phyloP scores from a whole-genome alignment of 305 asterid species.

The Striga hermonthica region DNA sequence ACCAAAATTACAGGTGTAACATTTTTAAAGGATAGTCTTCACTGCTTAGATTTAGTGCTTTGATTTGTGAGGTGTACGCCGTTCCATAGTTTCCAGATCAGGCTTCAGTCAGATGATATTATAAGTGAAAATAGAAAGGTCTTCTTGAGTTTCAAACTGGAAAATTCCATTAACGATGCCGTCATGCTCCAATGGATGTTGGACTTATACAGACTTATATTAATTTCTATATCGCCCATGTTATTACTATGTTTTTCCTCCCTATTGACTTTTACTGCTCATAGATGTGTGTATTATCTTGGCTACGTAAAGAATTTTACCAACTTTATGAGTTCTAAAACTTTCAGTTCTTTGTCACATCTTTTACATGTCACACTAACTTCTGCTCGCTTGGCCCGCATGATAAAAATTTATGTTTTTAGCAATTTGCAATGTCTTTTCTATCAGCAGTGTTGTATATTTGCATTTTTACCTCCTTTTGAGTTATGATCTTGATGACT shows the following conservation, averaged over 20 bases:
- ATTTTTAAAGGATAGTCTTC: background rate
- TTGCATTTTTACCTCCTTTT: constrained; percentile 19
- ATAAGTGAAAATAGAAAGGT: background rate
- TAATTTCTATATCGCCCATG: background rate
- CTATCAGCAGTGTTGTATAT: constrained; percentile 10
- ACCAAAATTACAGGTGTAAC: background rate
- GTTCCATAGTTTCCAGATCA: constrained; percentile 4
- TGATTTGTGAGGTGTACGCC: constrained; percentile 14
- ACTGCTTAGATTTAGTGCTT: constrained; percentile 24
- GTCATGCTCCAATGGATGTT: constrained; percentile 1
- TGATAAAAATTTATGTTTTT: constrained; percentile 7
- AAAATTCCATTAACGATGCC: constrained; percentile 1
- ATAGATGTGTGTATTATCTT: background rate
- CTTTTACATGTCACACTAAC: background rate
- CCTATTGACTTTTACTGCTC: background rate
- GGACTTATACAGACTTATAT: constrained; percentile 9
- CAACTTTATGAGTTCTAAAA: constrained; percentile 4
- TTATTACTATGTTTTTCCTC: background rate
- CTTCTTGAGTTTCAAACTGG: constrained; percentile 1
- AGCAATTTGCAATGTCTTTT: constrained; percentile 18
- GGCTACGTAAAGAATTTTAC: constrained; percentile 4
- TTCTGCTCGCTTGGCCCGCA: constrained; percentile 22
- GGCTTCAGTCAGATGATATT: background rate
- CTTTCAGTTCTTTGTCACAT: constrained; percentile 15
- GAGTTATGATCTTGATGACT: constrained; percentile 26